phyloP scores from a whole-genome alignment of 345 rosid genomes.

The Hibiscus mutabilis region DNA sequence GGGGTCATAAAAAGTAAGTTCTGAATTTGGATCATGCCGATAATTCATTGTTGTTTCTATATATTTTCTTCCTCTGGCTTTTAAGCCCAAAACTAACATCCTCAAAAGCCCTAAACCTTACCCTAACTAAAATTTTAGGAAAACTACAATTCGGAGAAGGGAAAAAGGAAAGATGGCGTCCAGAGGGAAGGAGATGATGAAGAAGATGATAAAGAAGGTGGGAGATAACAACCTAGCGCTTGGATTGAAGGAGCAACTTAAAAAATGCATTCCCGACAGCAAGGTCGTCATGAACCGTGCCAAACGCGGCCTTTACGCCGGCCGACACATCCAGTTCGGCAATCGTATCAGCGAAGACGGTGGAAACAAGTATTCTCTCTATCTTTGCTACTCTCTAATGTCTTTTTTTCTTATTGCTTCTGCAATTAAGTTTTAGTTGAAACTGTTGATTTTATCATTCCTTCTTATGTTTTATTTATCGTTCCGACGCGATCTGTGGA shows the following conservation, averaged over 20 bases:
- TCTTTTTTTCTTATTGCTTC: background rate
- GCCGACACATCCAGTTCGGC: slow-evolving; percentile 89
- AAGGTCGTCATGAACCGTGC: slow-evolving; percentile 77
- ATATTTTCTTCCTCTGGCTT: background rate
- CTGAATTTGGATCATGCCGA: background rate
- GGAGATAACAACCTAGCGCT: slow-evolving; percentile 61
- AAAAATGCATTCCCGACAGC: slow-evolving; percentile 62
- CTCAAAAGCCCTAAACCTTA: background rate
- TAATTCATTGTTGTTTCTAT: background rate
- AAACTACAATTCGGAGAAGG: background rate
- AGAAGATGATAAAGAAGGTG: slow-evolving; percentile 64
- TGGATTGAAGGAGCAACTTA: slow-evolving; percentile 50
- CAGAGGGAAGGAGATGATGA: slow-evolving; percentile 84
- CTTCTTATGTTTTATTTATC: background rate
- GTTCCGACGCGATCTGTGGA: background rate
- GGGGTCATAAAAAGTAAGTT: background rate
- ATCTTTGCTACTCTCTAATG: background rate
- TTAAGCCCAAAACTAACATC: background rate
- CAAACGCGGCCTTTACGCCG: slow-evolving; percentile 82
- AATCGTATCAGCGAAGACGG: slow-evolving; percentile 88
- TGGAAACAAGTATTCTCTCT: slow-evolving; percentile 63
- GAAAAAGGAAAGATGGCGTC: slow-evolving; percentile 46
- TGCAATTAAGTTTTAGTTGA: background rate
- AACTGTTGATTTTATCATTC: background rate
- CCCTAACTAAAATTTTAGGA: background rate